A percentile compares a stretch with the other conserved stretches of the same genome.
Evolutionary conservation across 139 green algal genomes (phyloP).

Genomic region (Picochlorum sp.): DNA sequence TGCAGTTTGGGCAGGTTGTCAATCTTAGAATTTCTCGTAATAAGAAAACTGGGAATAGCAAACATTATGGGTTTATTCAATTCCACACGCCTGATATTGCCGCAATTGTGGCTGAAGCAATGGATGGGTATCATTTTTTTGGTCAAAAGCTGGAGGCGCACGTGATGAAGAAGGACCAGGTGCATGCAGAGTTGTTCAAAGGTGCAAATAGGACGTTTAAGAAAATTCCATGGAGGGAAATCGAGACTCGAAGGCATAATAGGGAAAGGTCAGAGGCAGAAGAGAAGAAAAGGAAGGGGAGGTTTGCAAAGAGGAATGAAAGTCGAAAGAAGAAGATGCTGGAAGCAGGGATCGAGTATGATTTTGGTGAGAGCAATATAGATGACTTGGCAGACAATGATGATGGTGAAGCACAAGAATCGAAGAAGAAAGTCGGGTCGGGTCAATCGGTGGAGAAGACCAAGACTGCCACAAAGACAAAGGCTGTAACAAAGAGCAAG

Average conservation of each 20-base stretch:
- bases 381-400: no score
- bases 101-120: constrained; percentile 64
- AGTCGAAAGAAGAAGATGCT: constrained; percentile 42
- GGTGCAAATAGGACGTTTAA: constrained; percentile 65
- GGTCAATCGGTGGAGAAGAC: no score
- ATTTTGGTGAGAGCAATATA: no score
- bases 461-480: constrained; percentile 4
- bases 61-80: constrained; percentile 62
- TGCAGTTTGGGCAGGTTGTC: constrained; percentile 36
- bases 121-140: constrained; percentile 90
- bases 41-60: constrained; percentile 34
- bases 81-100: constrained; percentile 62
- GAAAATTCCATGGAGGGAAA: constrained; percentile 56
- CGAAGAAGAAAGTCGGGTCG: no score
- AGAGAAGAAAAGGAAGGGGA: constrained; percentile 17
- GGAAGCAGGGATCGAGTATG: constrained; percentile 70
- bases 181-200: constrained; percentile 67
- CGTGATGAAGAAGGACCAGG: constrained; percentile 25
- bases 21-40: constrained; percentile 35
- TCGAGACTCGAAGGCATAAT: constrained; percentile 63
- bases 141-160: constrained; percentile 40
- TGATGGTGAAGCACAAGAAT: no score
- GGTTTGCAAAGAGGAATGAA: constrained; percentile 37
- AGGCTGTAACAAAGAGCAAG: constrained; percentile 4
- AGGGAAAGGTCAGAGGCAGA: constrained; percentile 35